These are phyloP conservation scores for Nitzschia sp. DNA, from an alignment of 108 stramenopile species.

Conservation along the genomic window DNA sequence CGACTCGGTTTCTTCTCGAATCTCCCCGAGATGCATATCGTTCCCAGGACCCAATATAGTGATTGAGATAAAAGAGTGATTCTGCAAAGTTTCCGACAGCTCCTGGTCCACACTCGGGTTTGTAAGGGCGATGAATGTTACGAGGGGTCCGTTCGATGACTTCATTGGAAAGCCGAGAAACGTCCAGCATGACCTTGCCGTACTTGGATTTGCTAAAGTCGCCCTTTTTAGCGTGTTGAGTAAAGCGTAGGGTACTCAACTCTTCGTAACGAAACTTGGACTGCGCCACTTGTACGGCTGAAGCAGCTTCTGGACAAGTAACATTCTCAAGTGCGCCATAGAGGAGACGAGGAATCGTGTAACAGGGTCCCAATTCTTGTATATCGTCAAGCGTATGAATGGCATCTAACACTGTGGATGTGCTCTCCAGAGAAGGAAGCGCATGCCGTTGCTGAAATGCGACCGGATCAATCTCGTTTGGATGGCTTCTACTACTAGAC, in stretches of 20 bases:
- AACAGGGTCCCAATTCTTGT: slow-evolving; percentile 9
- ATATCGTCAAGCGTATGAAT: slow-evolving; percentile 4
- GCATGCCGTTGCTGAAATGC: neutral
- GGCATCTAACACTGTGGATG: slow-evolving; percentile 25
- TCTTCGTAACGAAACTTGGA: slow-evolving; percentile 10
- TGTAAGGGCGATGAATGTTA: slow-evolving; percentile 46
- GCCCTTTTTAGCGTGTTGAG: slow-evolving; percentile 46
- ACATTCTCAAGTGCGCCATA: slow-evolving; percentile 41
- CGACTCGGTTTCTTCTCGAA: slow-evolving; percentile 16
- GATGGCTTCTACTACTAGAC: neutral
- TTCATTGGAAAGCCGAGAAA: slow-evolving; percentile 34
- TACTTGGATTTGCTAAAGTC: slow-evolving; percentile 48
- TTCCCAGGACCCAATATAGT: slow-evolving; percentile 51
- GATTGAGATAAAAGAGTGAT: slow-evolving; percentile 28
- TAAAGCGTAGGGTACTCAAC: slow-evolving; percentile 46
- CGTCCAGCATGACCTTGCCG: slow-evolving; percentile 59
- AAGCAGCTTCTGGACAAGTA: slow-evolving; percentile 21
- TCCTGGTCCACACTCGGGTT: slow-evolving; percentile 23
- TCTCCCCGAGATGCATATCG: slow-evolving; percentile 30
- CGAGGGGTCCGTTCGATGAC: slow-evolving; percentile 11
- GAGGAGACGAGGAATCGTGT: slow-evolving; percentile 34
- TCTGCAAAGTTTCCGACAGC: neutral
- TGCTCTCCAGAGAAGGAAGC: neutral
- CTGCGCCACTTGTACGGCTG: neutral
- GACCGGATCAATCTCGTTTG: neutral